Conservation (phyloP, 2,329 filamentous ascomycete species). For the Periconia sp. region DNA sequence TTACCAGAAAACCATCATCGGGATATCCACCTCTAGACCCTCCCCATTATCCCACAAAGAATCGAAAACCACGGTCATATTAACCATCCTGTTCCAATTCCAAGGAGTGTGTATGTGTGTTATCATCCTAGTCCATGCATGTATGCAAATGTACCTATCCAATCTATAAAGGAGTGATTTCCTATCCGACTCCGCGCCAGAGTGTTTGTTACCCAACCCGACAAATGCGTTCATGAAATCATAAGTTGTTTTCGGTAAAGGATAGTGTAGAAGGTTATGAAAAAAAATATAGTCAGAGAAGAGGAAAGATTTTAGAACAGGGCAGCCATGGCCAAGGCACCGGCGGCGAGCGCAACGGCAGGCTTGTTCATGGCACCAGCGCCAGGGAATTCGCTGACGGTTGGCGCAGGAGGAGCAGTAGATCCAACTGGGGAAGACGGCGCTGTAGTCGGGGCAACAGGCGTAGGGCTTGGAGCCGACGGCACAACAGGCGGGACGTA, state of each 20-base stretch:
- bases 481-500: background rate
- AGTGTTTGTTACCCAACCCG: too few relatives aligned
- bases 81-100: too few relatives aligned
- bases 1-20: too few relatives aligned
- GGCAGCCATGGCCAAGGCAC: conserved; percentile 16
- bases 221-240: background rate
- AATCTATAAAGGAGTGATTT: too few relatives aligned
- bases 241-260: conserved; percentile 1
- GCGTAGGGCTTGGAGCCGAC: background rate
- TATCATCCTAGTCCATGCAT: too few relatives aligned
- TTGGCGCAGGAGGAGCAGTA: conserved; percentile 1
- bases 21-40: too few relatives aligned
- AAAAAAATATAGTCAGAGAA: background rate
- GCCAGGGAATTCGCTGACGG: conserved; percentile 17
- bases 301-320: conserved; percentile 1
- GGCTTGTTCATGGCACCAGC: conserved; percentile 18
- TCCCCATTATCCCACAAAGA: too few relatives aligned
- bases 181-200: too few relatives aligned
- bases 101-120: too few relatives aligned
- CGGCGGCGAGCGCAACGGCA: conserved; percentile 14
- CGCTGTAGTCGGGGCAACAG: conserved; percentile 2
- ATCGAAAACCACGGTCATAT: too few relatives aligned
- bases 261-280: background rate
- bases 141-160: too few relatives aligned
- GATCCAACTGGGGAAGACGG: conserved; percentile 4